Evolutionary conservation across 345 rosid species (phyloP), one percentile per base, ranked within the genome.

Genomic region (Citrus medica): DNA sequence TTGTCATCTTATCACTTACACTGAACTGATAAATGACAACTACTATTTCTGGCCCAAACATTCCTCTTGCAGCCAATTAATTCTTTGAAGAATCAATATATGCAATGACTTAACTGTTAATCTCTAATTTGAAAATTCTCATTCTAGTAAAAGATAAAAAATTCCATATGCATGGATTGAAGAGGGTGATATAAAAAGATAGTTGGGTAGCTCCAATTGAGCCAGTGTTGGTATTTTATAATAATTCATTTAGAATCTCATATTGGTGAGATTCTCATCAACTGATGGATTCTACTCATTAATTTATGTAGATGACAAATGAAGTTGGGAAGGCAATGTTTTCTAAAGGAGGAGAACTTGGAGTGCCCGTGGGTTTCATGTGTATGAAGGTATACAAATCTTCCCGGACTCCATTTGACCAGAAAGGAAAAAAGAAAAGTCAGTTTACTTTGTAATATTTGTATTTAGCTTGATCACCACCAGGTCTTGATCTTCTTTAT

Each of bases 361-460:
- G 94, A 38, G 84, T 93, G 51, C 96, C 98, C 40, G 99, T 92
- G 82, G 94, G 97, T 81, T 90, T 95, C 88, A 88, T 95, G 97
- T 95, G 98, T 82, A 87, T 95, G 90, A 95, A 95, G 95, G 98
- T 93, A 83, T 56, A 14, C 48, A 8, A 9, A 58, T 78, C 60
- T 60, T 59, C 68, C 51, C 8, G 24, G 40, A 22, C 42, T 70
- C 19, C 72, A 53, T 37, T 35, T 61, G 63, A 79, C 33, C 14
- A 32, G 67, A 35, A 76, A 35, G 9, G 22, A 37, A 40, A 61
- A 24, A 42, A 74, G 59, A 19, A 12, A 27, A 5, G 3, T 9
- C 5, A 16, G 40, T 37, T 37, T 61, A 37, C 25, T 60, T 73
- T 16, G 59, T 46, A 1, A 27, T 25, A 1, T 69, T 24, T 69